Evolutionary conservation across 805 yeast species (phyloP).

Genomic region (Sugiyamaella americana): DNA sequence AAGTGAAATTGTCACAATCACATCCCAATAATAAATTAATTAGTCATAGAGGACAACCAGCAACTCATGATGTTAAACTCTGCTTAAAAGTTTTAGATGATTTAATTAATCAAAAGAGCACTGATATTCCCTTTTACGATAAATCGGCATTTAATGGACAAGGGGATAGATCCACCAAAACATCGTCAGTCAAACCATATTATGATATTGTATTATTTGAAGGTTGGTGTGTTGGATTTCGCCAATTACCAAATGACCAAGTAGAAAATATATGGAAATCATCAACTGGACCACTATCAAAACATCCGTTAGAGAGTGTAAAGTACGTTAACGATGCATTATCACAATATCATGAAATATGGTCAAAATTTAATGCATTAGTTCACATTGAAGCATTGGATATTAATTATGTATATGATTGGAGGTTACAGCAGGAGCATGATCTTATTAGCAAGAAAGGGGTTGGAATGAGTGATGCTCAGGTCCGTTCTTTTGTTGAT

Average conservation of each 20-base stretch:
- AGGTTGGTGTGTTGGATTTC: conserved; percentile 91
- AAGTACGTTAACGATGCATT: conserved; percentile 48
- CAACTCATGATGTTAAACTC: conserved; percentile 74
- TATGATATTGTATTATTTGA: conserved; percentile 72
- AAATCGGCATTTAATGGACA: conserved; percentile 64
- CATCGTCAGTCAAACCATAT: conserved; percentile 27
- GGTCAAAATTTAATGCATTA: conserved; percentile 56
- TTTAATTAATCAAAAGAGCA: conserved; percentile 27
- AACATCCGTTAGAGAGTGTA: conserved; percentile 25
- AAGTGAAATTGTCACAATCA: conserved; percentile 34
- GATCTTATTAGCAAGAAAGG: conserved; percentile 50
- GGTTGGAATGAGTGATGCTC: conserved; percentile 70
- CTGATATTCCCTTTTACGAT: conserved; percentile 64
- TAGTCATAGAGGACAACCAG: conserved; percentile 84
- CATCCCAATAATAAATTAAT: conserved; percentile 48
- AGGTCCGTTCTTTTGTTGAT: conserved; percentile 64
- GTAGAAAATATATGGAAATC: conserved; percentile 29
- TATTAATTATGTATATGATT: conserved; percentile 57
- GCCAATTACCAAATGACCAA: conserved; percentile 34
- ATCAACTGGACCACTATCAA: conserved; percentile 14
- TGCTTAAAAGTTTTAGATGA: conserved; percentile 32
- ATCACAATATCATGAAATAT: conserved; percentile 42
- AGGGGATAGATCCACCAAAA: conserved; percentile 68
- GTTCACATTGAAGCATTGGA: conserved; percentile 56
- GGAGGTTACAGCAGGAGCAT: conserved; percentile 77